Base-by-base conservation (phyloP, 805 yeast species). In the Lachancea sp. region DNA sequence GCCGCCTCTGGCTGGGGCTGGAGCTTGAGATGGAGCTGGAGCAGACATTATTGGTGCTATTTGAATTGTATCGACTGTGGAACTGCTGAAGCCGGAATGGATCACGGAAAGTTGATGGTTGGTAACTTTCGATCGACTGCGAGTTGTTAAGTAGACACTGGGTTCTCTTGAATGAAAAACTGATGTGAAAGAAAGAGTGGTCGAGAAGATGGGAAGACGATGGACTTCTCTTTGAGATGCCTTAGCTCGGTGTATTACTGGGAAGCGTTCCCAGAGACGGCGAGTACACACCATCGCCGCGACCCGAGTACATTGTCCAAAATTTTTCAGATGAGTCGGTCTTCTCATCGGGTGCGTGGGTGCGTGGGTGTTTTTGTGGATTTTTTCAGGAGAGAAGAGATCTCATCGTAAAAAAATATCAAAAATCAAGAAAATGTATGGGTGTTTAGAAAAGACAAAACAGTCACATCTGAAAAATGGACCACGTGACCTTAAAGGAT, bases 81-180 rank as follows among this genome's bases (percentile, higher is more conserved):
- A 36, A 36, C 39, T 36, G 17, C 38, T 36, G 49, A 54, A 62
- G 71, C 71, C 75, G 77, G 75, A 64, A 71, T 71, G 63, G 65
- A 59, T 56, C 77, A 64, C 68, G 77, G 77, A 72, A 72, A 72
- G 73, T 70, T 68, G 76, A 71, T 69, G 72, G 44, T 63, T 51
- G 73, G 75, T 71, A 72, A 72, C 75, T 72, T 72, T 72, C 77
- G 67, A 70, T 72, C 77, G 77, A 72, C 73, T 54, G 38, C 18
- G 31, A 25, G 29, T 19, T 33, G 39, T 22, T 22, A 9, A 19
- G 39, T 20, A 30, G 38, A 32, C 25, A 22, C 38, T 32, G 33
- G 31, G n/a, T n/a, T 12, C 4, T 18, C 16, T 16, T 5, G 18
- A 33, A 16, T 11, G 20, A 33, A 18, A 15, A 18, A 15, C 8